Evolutionary conservation across 345 rosid genomes (phyloP), one percentile per base, ranked within the genome.

Genomic region (Aegle marmelos): DNA sequence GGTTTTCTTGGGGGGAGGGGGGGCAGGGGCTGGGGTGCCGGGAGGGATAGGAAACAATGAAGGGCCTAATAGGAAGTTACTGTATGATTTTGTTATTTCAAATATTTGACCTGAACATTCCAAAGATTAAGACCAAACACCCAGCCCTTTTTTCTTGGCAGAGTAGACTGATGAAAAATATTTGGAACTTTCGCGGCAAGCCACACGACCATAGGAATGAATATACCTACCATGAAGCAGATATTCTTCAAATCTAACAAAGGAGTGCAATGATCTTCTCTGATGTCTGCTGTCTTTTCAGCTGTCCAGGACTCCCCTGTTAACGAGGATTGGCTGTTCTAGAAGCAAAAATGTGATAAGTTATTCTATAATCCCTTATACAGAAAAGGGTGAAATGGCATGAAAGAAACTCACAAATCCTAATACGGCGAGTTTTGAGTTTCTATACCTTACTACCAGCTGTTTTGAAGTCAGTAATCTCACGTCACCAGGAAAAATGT

Each of bases 401-500:
- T 61, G 41, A 27, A 72, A 62, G 24, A 39, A 79, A 13, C 30
- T 63, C 36, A 45, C 16, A 72, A 56, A 61, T 28, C n/a, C 25
- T 14, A 31, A 16, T 22, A 16, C 21, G 67, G 41, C 71, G 45
- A 31, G 3, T 34, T 50, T 76, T 10, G 41, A 33, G 62, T 6
- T 68, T 22, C 54, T 56, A 9, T 87, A 90, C 95, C 93, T 89
- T 66, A 91, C 95, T 61, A 88, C 91, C 4, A 91, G 86, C 82
- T 90, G 82, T 73, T 88, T 89, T 10, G 95, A 87, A 28, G 95
- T 85, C 59, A 91, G 69, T 69, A 91, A 76, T 82, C 95, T 88
- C 79, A 91, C 88, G 74, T 91, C 93, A 16, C 93, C 93, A 17
- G 95, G 95, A 77, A 91, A 89, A 76, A 89, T 91, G 76, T 89